Conservation (phyloP, 2,329 filamentous ascomycete genomes). For the Fusarium miscanthi region DNA sequence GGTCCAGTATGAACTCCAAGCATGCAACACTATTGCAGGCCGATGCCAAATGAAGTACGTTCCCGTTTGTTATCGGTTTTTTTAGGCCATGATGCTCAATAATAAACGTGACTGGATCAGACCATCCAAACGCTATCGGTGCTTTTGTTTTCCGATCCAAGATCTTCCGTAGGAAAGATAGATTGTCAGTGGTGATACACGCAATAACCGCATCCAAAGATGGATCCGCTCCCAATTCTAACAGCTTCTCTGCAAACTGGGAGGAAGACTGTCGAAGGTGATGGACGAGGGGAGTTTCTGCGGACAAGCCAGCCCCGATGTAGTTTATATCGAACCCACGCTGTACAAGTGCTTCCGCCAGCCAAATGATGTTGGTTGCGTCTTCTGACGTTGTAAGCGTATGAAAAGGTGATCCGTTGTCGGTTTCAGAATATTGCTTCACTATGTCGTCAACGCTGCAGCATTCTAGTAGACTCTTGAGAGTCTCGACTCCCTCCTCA, state of each 20-base stretch:
- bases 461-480: not conserved
- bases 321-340: not conserved
- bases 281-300: not conserved
- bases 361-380: not conserved
- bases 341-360: not conserved
- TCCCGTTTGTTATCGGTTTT: not conserved
- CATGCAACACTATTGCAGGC: not conserved
- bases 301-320: accelerated
- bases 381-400: not conserved
- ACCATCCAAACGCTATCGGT: not conserved
- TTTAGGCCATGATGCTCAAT: no score
- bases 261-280: not conserved
- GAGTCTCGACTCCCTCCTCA: not conserved
- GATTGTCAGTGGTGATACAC: not conserved
- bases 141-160: not conserved
- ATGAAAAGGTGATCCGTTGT: not conserved
- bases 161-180: not conserved
- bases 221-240: not conserved
- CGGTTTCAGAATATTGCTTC: accelerated
- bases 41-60: not conserved
- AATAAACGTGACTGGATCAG: not conserved
- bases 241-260: not conserved
- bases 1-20: not conserved
- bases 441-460: not conserved
- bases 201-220: not conserved